Base-by-base conservation (phyloP, 2,329 filamentous ascomycete genomes). In the Sphaerulina musiva region DNA sequence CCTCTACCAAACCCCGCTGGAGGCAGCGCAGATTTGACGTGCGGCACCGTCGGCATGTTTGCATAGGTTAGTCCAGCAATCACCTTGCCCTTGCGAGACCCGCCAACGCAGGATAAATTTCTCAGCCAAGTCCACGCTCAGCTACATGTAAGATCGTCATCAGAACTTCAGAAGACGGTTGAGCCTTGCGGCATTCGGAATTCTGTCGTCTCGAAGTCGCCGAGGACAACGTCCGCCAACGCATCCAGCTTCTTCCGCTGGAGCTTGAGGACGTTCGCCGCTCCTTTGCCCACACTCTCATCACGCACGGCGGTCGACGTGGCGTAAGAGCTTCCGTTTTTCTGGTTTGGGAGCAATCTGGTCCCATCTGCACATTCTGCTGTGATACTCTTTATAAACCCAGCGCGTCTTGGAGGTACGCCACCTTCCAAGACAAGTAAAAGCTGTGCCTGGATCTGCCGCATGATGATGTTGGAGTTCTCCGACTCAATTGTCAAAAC, bases 161-260 rank as follows among this genome's bases (percentile, higher is more conserved):
- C 20, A 20, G 20, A 20, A 20, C 20, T 20, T 66, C 57, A 69
- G 54, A 69, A 69, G 40, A 67, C 59, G n/a, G 64, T 62, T 41
- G 63, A 59, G 42, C 49, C 56, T 44, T 72, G 72, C 11, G 75
- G 75, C 74, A 77, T 77, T 42, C 73, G 64, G 58, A 78, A 78
- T 6, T 72, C 73, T 39, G 70, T 73, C 23, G 67, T 64, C 43
- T 74, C 67, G 48, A 78, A 75, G 42, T 77, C 74, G 9, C 61
- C 60, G 42, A 72, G 62, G 8, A 77, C 71, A 39, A 72, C 74
- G 26, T 69, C 67, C 1, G 73, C 70, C 63, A 78, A 66, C 3
- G 72, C 71, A 49, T 78, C 75, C 23, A 77, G 57, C 64, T 76
- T 76, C 63, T 71, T 74, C 10, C 75, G 70, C 55, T 78, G 76